Evolutionary conservation across 2,329 filamentous ascomycete genomes (phyloP).

Genomic region (Grosmannia huntii): DNA sequence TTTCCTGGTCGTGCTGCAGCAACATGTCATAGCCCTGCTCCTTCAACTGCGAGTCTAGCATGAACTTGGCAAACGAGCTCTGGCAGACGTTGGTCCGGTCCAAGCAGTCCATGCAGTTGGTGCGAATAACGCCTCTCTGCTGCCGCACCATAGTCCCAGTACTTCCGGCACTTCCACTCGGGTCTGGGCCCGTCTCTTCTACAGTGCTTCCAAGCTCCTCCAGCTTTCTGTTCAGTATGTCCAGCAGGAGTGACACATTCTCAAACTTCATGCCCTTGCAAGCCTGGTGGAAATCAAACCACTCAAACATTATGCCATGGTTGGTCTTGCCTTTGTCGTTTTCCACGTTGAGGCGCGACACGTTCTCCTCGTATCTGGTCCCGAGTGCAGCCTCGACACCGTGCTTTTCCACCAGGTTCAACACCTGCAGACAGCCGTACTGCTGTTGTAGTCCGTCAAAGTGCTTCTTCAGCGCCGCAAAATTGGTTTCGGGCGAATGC

Average conservation of each 20-base stretch:
- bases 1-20: constrained; percentile 62
- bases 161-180: not conserved
- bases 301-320: constrained; percentile 57
- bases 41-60: constrained; percentile 67
- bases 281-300: constrained; percentile 93
- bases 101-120: constrained; percentile 97
- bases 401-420: constrained; percentile 81
- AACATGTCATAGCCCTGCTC: constrained; percentile 65
- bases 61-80: constrained; percentile 74
- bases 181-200: constrained; percentile 18
- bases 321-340: constrained; percentile 16
- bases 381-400: constrained; percentile 72
- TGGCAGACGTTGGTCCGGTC: constrained; percentile 95
- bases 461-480: constrained; percentile 64
- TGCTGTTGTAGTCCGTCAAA: constrained; percentile 54
- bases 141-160: constrained; percentile 21
- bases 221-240: constrained; percentile 54
- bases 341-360: constrained; percentile 53
- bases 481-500: constrained; percentile 70
- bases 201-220: constrained; percentile 62
- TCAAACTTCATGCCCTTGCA: constrained; percentile 98
- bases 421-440: constrained; percentile 68
- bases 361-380: constrained; percentile 58
- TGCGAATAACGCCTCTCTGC: constrained; percentile 72
- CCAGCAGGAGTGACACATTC: constrained; percentile 72